Base-by-base conservation (phyloP, 2,329 filamentous ascomycete species). In the Gyromitra esculenta region DNA sequence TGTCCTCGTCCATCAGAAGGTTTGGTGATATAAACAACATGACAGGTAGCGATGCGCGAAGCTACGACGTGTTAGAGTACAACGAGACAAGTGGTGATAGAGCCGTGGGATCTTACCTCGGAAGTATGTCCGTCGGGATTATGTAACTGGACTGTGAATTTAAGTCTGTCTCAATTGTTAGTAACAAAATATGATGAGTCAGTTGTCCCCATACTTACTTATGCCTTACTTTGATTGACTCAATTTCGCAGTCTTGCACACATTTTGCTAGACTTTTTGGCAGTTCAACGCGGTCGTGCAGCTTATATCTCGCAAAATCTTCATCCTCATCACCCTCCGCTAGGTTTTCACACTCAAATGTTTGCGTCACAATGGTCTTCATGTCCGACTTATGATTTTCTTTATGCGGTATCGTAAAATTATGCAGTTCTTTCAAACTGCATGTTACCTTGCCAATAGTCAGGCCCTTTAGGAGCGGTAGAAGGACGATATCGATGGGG, bases 1-100 rank as follows among this genome's bases (percentile, higher is more conserved):
- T 96, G 76, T 95, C 89, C 67, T 97, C 93, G 81, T 96, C 93
- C 48, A 97, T 89, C 0, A 93, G 91, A 81, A 97, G 90, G 82
- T 96, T 96, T 0, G 96, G 95, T 4, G 96, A 99, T 80, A 98
- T 97, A 84, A 97, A 97, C 50, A 99, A 91, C 70, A 93, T 93
- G 15, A 98, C 89, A 0, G 96, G 94, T 41, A 98, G 89, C 54
- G 94, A 96, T 60, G 95, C 95, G 67, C 95, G 91, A 67, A 97
- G 89, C 90, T 92, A 79, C 43, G 45, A 66, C 75, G n/a, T 50
- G 50, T 75, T 25, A 71, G 48, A 9, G 41, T 18, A 57, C 48
- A 70, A 77, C 45, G 25, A 63, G 48, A 62, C 31, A 48, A 37
- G 48, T 35, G 50, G 6, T 25, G 21, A 60, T 21, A 60, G 11